A percentile compares a stretch with the other conserved stretches of the same genome.
phyloP scores from a whole-genome alignment of 2,329 filamentous ascomycete genomes.

The Grosmannia clavigera region DNA sequence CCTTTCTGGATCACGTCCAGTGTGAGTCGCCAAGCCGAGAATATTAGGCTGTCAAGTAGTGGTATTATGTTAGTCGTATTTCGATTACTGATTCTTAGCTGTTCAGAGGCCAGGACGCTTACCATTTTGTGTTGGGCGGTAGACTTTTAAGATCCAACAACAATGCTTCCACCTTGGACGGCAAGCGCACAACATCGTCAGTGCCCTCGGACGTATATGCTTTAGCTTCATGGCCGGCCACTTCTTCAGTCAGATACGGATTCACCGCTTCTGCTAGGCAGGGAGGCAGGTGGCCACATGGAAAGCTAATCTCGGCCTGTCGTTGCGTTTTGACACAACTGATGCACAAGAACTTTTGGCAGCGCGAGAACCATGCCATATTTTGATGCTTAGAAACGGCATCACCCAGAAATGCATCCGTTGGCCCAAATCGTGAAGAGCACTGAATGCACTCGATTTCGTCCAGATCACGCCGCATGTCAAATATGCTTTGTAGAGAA shows the following conservation, averaged over 20 bases:
- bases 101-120: background rate
- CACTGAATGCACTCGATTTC: conserved; percentile 19
- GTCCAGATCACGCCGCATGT: conserved; percentile 18
- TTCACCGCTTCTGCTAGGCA: conserved; percentile 15
- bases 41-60: conserved; percentile 28
- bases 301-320: background rate
- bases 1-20: conserved; percentile 32
- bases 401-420: conserved; percentile 15
- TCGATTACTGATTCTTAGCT: background rate
- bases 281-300: conserved; percentile 16
- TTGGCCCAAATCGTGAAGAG: conserved; percentile 13
- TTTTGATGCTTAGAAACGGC: background rate
- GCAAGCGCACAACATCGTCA: conserved; percentile 2
- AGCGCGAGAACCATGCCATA: conserved; percentile 19
- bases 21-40: conserved; percentile 36
- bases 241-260: too few species aligned
- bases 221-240: too few species aligned
- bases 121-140: conserved; percentile 10
- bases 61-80: background rate
- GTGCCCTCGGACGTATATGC: too few species aligned
- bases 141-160: conserved; percentile 19
- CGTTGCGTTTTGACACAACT: conserved; percentile 15
- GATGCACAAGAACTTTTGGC: conserved; percentile 20
- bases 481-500: conserved; percentile 21
- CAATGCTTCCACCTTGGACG: conserved; percentile 23